Evolutionary conservation across 768 basidiomycete genomes (phyloP), one percentile per base, ranked within the genome.

Genomic region (Mycena venus): DNA sequence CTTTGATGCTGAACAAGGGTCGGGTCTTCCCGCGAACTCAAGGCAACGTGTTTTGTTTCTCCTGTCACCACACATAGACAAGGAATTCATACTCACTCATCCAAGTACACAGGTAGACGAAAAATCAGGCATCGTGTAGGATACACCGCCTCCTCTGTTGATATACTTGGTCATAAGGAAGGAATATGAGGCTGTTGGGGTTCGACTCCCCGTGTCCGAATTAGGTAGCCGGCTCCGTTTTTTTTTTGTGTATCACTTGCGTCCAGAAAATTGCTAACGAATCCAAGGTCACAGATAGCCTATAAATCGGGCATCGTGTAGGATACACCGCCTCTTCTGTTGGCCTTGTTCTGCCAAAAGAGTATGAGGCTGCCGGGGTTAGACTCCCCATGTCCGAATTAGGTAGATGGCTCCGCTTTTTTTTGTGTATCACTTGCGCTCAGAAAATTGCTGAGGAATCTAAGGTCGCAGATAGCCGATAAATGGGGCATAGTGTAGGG

Each of bases 341-440:
- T 55, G 11, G 12, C 31, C 14, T 8, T 4, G 7, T 42, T n/a
- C 19, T 3, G 17, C 23, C 27, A 27, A 15, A 15, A 9, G 3
- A n/a, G 19, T 17, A 34, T 56, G 17, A 17, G 55, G 34, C 29
- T 49, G 6, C 47, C n/a, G 25, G 61, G 61, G 23, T 44, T 62
- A 11, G 42, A 62, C 61, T 62, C 61, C 61, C 61, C 42, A 10
- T 62, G 42, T 62, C 60, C 59, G 59, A 60, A 60, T n/a, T 60
- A 21, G 1, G 36, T 51, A 42, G 7, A 42, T 9, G 15, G 9
- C 4, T 11, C 1, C 15, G 19, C 15, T 42, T 21, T 4, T 51
- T 51, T 23, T 51, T 51, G n/a, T n/a, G n/a, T 23, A 9, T 51
- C n/a, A 2, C 4, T 23, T 23, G 49, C n/a, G n/a, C 14, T 25